phyloP scores from a whole-genome alignment of 1,139 yeast genomes.

The Hemisphaericaspora subhashii region DNA sequence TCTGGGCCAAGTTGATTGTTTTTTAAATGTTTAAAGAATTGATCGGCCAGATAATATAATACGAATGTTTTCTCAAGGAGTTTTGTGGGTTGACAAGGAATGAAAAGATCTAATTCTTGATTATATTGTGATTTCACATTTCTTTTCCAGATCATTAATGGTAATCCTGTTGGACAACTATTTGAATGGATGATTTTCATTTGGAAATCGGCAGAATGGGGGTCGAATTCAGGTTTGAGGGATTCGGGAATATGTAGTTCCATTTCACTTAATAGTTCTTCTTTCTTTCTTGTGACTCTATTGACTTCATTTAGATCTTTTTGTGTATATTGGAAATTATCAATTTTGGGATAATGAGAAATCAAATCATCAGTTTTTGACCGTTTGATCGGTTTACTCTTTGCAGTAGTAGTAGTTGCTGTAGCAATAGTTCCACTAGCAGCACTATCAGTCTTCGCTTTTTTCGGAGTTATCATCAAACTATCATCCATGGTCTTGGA shows the following conservation, averaged over 20 bases:
- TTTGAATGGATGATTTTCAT: slow-evolving; percentile 6
- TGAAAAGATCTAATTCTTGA: slow-evolving; percentile 46
- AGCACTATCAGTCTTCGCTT: background rate
- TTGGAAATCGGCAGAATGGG: slow-evolving; percentile 6
- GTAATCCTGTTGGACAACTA: slow-evolving; percentile 21
- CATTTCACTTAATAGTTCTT: slow-evolving; percentile 53
- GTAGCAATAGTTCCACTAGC: background rate
- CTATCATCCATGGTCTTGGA: slow-evolving; percentile 10
- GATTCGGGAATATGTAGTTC: slow-evolving; percentile 30
- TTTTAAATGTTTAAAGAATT: slow-evolving; percentile 37
- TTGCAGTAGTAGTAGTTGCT: no score
- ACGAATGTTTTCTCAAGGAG: slow-evolving; percentile 44
- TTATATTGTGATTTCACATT: slow-evolving; percentile 43
- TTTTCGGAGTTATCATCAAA: background rate
- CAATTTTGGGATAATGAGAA: slow-evolving; percentile 8
- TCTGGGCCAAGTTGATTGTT: slow-evolving; percentile 20
- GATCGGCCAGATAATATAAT: slow-evolving; percentile 47
- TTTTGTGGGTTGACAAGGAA: slow-evolving; percentile 47
- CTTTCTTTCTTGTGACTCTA: slow-evolving; percentile 46
- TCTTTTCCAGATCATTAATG: slow-evolving; percentile 39
- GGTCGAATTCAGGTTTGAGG: slow-evolving; percentile 7
- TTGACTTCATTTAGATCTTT: slow-evolving; percentile 51
- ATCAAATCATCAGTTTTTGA: slow-evolving; percentile 9
- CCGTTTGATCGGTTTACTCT: no score
- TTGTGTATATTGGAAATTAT: slow-evolving; percentile 18